These are phyloP conservation scores for Aureobasidium leucospermi DNA, from an alignment of 2,329 filamentous ascomycete species.

Conservation along the genomic window DNA sequence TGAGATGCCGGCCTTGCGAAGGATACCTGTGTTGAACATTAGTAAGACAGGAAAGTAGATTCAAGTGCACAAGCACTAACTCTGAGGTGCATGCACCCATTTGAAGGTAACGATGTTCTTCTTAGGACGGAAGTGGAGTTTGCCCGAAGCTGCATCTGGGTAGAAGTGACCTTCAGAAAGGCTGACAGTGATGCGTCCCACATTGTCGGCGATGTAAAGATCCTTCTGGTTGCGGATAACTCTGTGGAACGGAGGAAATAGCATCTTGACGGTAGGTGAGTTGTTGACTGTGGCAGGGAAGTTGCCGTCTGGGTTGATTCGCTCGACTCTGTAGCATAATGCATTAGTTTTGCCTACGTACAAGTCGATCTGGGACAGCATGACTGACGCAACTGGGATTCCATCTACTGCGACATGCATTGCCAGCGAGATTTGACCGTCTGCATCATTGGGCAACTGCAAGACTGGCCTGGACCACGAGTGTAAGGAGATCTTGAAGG, in stretches of 20 bases:
- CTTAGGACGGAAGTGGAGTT: slow-evolving; percentile 50
- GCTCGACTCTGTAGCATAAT: neutral
- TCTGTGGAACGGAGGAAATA: slow-evolving; percentile 65
- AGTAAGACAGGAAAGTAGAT: neutral
- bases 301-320: neutral
- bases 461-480: slow-evolving; percentile 59
- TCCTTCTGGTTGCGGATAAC: slow-evolving; percentile 61
- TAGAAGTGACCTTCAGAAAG: slow-evolving; percentile 61
- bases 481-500: slow-evolving; percentile 69
- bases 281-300: neutral
- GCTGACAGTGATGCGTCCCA: slow-evolving; percentile 69
- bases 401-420: slow-evolving; percentile 65
- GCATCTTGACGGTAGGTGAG: slow-evolving; percentile 31
- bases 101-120: slow-evolving; percentile 72
- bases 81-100: slow-evolving; percentile 74
- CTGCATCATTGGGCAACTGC: slow-evolving; percentile 51
- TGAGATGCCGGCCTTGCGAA: slow-evolving; percentile 66
- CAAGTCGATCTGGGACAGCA: neutral
- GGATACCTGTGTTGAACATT: slow-evolving; percentile 47
- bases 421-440: slow-evolving; percentile 35
- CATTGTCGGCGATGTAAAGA: slow-evolving; percentile 64
- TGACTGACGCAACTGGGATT: slow-evolving; percentile 50
- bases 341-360: neutral
- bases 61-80: slow-evolving; percentile 39
- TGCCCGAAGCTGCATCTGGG: slow-evolving; percentile 15